These are phyloP conservation scores for Chimonanthus salicifolius DNA, from an alignment of 164 flowering plant genomes.

Conservation along the genomic window DNA sequence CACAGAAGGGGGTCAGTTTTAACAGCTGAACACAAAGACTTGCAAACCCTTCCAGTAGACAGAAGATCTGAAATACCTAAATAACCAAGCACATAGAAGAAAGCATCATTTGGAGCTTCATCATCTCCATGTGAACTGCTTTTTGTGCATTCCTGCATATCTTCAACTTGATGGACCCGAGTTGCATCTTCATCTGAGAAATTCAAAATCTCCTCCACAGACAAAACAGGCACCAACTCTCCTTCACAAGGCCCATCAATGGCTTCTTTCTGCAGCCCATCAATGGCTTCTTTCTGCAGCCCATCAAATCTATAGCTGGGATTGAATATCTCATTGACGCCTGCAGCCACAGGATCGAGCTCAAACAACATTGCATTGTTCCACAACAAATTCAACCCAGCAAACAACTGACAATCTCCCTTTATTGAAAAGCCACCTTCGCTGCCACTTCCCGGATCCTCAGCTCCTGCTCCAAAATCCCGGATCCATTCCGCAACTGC, in stretches of 20 bases:
- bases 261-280: constrained; percentile 18
- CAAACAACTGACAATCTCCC: constrained; percentile 36
- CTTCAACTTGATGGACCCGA: background rate
- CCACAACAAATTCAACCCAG: constrained; percentile 50
- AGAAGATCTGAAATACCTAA: constrained; percentile 66
- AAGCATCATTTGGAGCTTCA: constrained; percentile 53
- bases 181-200: constrained; percentile 12
- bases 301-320: constrained; percentile 14
- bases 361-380: constrained; percentile 53
- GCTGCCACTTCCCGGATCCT: background rate
- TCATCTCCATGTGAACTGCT: constrained; percentile 23
- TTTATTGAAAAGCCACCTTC: constrained; percentile 9
- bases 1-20: constrained; percentile 56
- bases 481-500: constrained; percentile 73
- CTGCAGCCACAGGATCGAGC: constrained; percentile 20
- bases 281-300: constrained; percentile 18
- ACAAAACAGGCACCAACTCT: constrained; percentile 17
- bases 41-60: constrained; percentile 61
- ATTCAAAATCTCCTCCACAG: constrained; percentile 20
- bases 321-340: constrained; percentile 11
- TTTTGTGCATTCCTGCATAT: constrained; percentile 2
- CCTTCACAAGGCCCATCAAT: constrained; percentile 12
- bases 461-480: constrained; percentile 37
- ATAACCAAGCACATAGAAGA: constrained; percentile 47
- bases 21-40: constrained; percentile 38